Evolutionary conservation across 805 yeast genomes (phyloP), one percentile per base, ranked within the genome.

Genomic region (Yarrowia hollandica): DNA sequence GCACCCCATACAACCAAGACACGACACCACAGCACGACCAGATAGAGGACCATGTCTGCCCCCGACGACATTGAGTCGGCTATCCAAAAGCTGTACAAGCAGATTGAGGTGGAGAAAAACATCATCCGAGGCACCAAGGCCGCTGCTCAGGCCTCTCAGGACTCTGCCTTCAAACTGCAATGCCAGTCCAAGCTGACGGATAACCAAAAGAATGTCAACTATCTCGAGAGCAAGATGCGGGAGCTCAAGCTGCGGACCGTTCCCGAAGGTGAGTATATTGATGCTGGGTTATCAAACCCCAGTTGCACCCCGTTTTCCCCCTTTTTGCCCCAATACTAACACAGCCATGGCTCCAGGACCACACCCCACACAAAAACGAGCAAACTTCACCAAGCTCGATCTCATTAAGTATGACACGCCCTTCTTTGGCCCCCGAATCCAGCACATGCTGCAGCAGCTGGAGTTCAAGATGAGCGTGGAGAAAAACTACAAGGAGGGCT

Each of bases 401-500:
- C 77, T 94, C 60, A 79, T 90, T 69, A 90, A 90, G 66, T 90
- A 90, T 68, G 97, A 94, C 67, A 88, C 96, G 66, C 97, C 97
- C 0, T 88, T 96, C 0, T 75, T 94, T 65, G 97, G 97, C 10
- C 97, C 94, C 67, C 82, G 94, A 63, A 94, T 94, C 68, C 97
- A 90, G 72, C 85, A 88, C 66, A 91, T 94, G 98, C 79, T 92
- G 59, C 97, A 91, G 73, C 96, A 90, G 72, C 78, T 94, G 61
- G 96, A 91, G 69, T 90, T 92, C 72, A 94, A 94, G 72, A 78
- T 92, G 44, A 94, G 92, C 68, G 96, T 92, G 34, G 99, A 94
- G 71, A 84, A 88, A 66, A 96, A 94, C 72, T 94, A 92, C 72
- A 84, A 85, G 66, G 92, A 85, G 64, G 98, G 97, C 5, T 90